Evolutionary conservation across 2,329 filamentous ascomycete species (phyloP).

Genomic region (Lecanoromycetidae sp.): DNA sequence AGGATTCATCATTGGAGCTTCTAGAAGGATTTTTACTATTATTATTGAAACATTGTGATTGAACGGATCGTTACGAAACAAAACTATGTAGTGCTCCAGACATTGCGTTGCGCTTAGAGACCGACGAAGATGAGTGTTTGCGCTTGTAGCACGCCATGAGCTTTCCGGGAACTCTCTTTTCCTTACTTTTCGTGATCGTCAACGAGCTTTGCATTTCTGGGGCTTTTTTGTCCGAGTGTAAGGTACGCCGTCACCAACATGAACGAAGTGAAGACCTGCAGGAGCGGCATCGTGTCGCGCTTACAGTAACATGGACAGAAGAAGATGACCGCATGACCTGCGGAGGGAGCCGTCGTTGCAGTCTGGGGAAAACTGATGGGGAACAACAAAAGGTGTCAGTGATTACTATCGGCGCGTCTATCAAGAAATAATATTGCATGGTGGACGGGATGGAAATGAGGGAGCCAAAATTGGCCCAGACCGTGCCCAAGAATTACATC

Average conservation of each 20-base stretch:
- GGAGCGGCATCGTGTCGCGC: too few species aligned
- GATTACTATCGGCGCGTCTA: too few species aligned
- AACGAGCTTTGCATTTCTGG: not conserved
- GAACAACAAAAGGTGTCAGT: too few species aligned
- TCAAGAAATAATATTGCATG: too few species aligned
- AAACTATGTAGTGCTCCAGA: not conserved
- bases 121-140: not conserved
- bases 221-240: not conserved
- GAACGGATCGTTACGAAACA: not conserved
- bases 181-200: conserved; percentile 3
- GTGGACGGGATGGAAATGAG: too few species aligned
- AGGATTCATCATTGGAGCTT: not conserved
- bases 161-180: not conserved
- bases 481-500: not conserved
- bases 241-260: not conserved
- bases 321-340: too few species aligned
- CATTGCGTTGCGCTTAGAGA: not conserved
- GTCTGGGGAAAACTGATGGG: too few species aligned
- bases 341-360: too few species aligned
- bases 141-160: conserved; percentile 2
- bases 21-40: not conserved
- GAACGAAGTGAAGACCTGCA: too few species aligned
- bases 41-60: not conserved
- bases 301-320: too few species aligned
- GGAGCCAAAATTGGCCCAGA: not conserved